phyloP scores from a whole-genome alignment of 164 flowering plant species.

The Aristolochia contorta region DNA sequence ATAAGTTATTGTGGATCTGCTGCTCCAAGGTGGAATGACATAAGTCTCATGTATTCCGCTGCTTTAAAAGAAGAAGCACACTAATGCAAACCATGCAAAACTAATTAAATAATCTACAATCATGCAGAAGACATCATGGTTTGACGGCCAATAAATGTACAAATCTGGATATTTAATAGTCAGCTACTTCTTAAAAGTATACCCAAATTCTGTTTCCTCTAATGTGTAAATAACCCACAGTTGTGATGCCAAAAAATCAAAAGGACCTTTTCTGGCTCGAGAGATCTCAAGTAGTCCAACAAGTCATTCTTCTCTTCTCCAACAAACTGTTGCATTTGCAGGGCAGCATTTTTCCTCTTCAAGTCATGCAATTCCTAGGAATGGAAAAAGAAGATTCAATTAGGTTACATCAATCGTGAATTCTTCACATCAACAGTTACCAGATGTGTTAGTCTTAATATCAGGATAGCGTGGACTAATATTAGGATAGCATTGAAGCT shows the following conservation, averaged over 20 bases:
- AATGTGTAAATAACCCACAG: not conserved
- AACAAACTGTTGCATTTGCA: constrained; percentile 86
- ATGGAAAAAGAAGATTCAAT: not conserved
- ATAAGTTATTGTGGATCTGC: no score
- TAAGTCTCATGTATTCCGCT: no score
- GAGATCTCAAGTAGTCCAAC: constrained; percentile 72
- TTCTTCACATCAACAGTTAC: no score
- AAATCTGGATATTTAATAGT: no score
- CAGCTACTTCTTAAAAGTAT: no score
- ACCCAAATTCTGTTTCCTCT: not conserved
- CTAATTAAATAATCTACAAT: not conserved
- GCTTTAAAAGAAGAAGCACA: no score
- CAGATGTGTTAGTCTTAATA: no score
- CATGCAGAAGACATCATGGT: not conserved
- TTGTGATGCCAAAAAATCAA: not conserved
- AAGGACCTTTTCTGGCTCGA: constrained; percentile 73
- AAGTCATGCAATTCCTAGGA: constrained; percentile 63
- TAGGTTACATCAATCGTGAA: no score
- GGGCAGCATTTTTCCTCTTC: constrained; percentile 72
- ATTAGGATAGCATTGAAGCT: no score
- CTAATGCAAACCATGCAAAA: not conserved
- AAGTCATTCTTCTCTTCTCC: constrained; percentile 87
- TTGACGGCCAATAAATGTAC: not conserved
- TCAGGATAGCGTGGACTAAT: no score
- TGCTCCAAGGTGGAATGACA: no score